Evolutionary conservation across 208 protist species (phyloP).

Genomic region (Acanthamoeba divionensis): DNA sequence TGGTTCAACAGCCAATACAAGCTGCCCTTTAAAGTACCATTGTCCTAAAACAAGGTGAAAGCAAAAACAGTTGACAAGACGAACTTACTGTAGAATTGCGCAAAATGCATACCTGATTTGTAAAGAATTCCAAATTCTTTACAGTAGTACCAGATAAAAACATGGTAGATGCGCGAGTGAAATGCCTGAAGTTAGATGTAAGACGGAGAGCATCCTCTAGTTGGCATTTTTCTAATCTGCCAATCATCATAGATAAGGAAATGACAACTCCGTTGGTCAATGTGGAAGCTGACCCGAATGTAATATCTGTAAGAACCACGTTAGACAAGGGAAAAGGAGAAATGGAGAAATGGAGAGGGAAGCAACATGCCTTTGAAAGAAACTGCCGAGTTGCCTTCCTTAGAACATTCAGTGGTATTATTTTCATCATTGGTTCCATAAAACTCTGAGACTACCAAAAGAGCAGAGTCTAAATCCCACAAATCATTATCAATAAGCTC

Average conservation of each 20-base stretch:
- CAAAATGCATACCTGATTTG: neutral
- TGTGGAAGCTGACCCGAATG: too few species aligned
- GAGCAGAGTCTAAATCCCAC: neutral
- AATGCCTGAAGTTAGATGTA: conserved; percentile 32
- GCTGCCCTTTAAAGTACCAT: neutral
- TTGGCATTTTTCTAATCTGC: conserved; percentile 5
- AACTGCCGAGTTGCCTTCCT: neutral
- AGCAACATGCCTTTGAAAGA: neutral
- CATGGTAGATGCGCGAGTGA: conserved; percentile 10
- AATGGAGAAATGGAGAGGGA: neutral
- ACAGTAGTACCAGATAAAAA: neutral
- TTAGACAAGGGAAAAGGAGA: neutral
- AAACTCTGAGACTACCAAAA: neutral
- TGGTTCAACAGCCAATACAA: conserved; percentile 67
- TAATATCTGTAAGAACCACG: too few species aligned
- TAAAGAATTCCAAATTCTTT: conserved; percentile 57
- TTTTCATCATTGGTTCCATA: neutral
- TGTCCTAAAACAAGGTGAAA: neutral
- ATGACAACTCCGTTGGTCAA: conserved; percentile 6
- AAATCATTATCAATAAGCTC: neutral
- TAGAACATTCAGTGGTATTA: neutral
- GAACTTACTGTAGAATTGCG: neutral
- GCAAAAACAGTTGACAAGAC: neutral
- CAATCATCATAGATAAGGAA: neutral
- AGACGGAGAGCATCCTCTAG: conserved; percentile 37